phyloP scores from a whole-genome alignment of 1,284 basidiomycete genomes.

The Boletus sp. region DNA sequence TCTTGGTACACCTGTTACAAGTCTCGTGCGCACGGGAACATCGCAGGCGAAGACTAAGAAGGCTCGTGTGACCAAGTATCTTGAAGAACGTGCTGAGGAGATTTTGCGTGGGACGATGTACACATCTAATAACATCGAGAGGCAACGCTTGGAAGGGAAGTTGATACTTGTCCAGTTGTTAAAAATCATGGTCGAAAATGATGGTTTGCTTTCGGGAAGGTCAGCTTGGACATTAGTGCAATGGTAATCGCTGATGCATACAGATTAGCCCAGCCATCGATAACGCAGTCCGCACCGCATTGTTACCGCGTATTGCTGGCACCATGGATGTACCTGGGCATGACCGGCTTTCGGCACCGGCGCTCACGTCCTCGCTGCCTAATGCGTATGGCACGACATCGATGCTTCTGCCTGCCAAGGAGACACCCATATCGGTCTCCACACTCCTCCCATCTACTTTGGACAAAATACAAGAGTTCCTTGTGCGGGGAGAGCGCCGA shows the following conservation, averaged over 20 bases:
- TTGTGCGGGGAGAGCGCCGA: slow-evolving; percentile 80
- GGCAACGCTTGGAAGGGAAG: slow-evolving; percentile 70
- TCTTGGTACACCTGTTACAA: slow-evolving; percentile 60
- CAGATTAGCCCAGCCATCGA: slow-evolving; percentile 65
- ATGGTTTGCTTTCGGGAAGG: slow-evolving; percentile 82
- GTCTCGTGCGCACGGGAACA: slow-evolving; percentile 63
- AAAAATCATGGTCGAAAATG: slow-evolving; percentile 79
- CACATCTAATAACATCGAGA: slow-evolving; percentile 52
- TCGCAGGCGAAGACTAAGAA: slow-evolving; percentile 81
- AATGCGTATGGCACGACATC: slow-evolving; percentile 21
- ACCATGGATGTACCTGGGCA: slow-evolving; percentile 17
- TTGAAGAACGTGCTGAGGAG: slow-evolving; percentile 72
- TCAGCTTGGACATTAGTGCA: slow-evolving; percentile 30
- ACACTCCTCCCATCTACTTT: slow-evolving; percentile 58
- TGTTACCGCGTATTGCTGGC: slow-evolving; percentile 55
- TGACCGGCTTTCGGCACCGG: slow-evolving; percentile 20
- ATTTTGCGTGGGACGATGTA: slow-evolving; percentile 75
- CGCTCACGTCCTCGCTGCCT: slow-evolving; percentile 19
- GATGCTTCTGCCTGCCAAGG: slow-evolving; percentile 28
- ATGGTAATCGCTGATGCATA: slow-evolving; percentile 19
- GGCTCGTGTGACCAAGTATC: slow-evolving; percentile 70
- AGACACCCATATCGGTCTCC: slow-evolving; percentile 46
- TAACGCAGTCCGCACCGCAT: slow-evolving; percentile 54
- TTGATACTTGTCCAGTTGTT: slow-evolving; percentile 73
- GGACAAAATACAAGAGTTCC: slow-evolving; percentile 74